A percentile compares a stretch with the other conserved stretches of the same genome.
Conservation (phyloP, 2,329 filamentous ascomycete genomes). For the Fusarium torulosum region DNA sequence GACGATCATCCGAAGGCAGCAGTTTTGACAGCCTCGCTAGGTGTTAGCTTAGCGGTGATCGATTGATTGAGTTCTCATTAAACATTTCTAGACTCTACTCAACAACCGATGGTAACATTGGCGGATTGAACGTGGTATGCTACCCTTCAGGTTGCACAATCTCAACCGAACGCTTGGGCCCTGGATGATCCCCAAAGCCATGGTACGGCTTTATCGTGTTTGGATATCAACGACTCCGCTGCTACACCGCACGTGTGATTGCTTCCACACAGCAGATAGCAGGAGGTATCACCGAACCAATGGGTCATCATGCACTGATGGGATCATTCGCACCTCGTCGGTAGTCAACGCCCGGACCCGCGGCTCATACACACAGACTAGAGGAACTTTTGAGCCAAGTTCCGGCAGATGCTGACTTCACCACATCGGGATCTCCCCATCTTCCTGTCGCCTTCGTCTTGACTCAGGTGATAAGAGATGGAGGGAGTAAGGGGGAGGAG, state of each 20-base stretch:
- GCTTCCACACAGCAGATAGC: slow-evolving; percentile 2
- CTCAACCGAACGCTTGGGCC: slow-evolving; percentile 33
- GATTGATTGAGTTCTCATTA: slow-evolving; percentile 22
- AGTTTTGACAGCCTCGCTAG: slow-evolving; percentile 5
- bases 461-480: slow-evolving; percentile 32
- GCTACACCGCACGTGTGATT: slow-evolving; percentile 32
- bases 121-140: slow-evolving; percentile 24
- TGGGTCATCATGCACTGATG: slow-evolving; percentile 17
- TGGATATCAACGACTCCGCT: slow-evolving; percentile 7
- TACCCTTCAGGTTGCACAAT: slow-evolving; percentile 27
- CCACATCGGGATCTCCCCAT: slow-evolving; percentile 22
- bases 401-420: slow-evolving; percentile 39
- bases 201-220: slow-evolving; percentile 15
- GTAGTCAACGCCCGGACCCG: slow-evolving; percentile 38
- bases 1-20: slow-evolving; percentile 37
- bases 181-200: slow-evolving; percentile 21
- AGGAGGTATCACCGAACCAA: slow-evolving; percentile 3
- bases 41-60: slow-evolving; percentile 12
- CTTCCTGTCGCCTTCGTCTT: slow-evolving; percentile 11
- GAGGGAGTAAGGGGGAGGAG: slow-evolving; percentile 9
- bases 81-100: slow-evolving; percentile 24
- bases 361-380: slow-evolving; percentile 22
- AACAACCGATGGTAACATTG: slow-evolving; percentile 34
- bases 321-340: slow-evolving; percentile 23
- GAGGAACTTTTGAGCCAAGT: slow-evolving; percentile 38